Evolutionary conservation across 768 basidiomycete genomes (phyloP), one percentile per base, ranked within the genome.

Genomic region (Mycena latifolia): DNA sequence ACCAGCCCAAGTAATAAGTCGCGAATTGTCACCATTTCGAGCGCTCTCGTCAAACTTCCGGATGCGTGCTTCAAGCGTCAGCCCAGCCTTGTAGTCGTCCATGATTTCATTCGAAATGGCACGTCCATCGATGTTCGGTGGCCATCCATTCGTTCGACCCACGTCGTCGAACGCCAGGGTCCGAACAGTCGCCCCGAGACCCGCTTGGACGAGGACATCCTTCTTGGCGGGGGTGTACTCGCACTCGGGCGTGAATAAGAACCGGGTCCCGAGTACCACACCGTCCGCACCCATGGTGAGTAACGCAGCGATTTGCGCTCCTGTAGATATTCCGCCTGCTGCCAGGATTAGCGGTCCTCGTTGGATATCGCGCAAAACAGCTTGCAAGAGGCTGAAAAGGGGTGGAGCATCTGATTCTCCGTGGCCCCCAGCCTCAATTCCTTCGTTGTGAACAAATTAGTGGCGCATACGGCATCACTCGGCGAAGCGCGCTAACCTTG

Each of bases 301-400:
- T 28, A 82, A 64, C 1, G 78, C 65, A 0, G 84, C 81, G 57
- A 85, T 74, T 53, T 86, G 83, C 0, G 77, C 66, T 27, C 86
- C 84, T 15, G 77, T 82, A 10, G 81, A 74, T 50, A 88, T 72
- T 0, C 85, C 87, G 14, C 87, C 87, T 0, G 86, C 85, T 9
- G 81, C 85, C 17, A 87, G 66, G 37, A 87, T 66, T 17, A 77
- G 75, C 5, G 80, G 81, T 15, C 69, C 68, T 0, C 67, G 41
- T 14, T 73, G 54, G 14, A 84, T 55, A 4, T 78, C 77, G 22
- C 62, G 66, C 35, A 82, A 60, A 33, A 84, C 69, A 20, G 76
- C 74, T 12, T 77, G 71, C 24, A 86, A 69, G 37, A 86, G 75
- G 14, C 74, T 76, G 45, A 79, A 65, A 18, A 82, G 74, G 0